Conservation (phyloP, 1,284 basidiomycete species). For the Psilocybe mexicana region DNA sequence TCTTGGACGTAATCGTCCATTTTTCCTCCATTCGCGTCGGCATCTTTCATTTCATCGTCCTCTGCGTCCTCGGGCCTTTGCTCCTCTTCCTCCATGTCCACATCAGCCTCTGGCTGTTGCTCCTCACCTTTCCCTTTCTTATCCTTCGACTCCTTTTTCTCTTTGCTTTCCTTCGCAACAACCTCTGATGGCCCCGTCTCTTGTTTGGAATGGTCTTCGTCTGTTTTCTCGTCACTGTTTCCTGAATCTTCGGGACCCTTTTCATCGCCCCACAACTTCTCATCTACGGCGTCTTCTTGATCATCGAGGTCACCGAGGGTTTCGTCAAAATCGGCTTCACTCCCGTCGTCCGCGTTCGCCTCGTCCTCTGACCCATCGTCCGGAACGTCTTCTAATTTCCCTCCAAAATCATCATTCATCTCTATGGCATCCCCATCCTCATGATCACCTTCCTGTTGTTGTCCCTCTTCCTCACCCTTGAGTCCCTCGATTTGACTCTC, state of each 20-base stretch:
- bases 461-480: slow-evolving; percentile 63
- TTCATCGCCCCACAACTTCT: slow-evolving; percentile 96
- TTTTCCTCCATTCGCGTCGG: slow-evolving; percentile 58
- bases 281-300: slow-evolving; percentile 87
- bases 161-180: slow-evolving; percentile 71
- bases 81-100: slow-evolving; percentile 28
- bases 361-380: slow-evolving; percentile 61
- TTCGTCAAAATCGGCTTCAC: slow-evolving; percentile 75
- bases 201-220: slow-evolving; percentile 38
- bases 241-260: slow-evolving; percentile 50
- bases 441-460: slow-evolving; percentile 48
- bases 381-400: slow-evolving; percentile 80
- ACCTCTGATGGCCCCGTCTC: slow-evolving; percentile 64
- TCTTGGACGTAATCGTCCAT: slow-evolving; percentile 76
- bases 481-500: slow-evolving; percentile 97
- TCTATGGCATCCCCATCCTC: slow-evolving; percentile 73
- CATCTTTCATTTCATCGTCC: slow-evolving; percentile 42
- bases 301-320: slow-evolving; percentile 85
- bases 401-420: slow-evolving; percentile 79
- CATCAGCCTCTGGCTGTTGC: slow-evolving; percentile 28
- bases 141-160: slow-evolving; percentile 37
- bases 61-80: slow-evolving; percentile 28
- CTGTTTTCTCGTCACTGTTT: slow-evolving; percentile 50
- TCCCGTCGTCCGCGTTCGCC: slow-evolving; percentile 54
- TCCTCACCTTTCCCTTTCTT: slow-evolving; percentile 39